phyloP scores from a whole-genome alignment of 441 rosid species.

The Syzygium syzygioides region DNA sequence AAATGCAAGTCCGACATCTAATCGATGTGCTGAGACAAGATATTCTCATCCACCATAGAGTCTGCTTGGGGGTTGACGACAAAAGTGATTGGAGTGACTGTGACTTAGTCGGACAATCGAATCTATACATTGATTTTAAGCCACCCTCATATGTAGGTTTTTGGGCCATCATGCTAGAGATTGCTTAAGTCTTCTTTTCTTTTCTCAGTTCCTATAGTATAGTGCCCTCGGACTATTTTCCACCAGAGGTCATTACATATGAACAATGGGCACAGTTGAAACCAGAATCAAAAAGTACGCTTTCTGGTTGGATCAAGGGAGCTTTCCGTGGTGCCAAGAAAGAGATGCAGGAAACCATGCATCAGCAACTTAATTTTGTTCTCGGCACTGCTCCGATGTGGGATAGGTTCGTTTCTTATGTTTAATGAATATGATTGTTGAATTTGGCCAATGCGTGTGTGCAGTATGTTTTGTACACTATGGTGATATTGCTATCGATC shows the following conservation, averaged over 20 bases:
- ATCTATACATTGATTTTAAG: background rate
- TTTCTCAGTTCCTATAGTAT: slow-evolving; percentile 42
- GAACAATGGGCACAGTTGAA: slow-evolving; percentile 74
- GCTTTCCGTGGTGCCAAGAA: slow-evolving; percentile 69
- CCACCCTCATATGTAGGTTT: background rate
- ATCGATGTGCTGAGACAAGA: background rate
- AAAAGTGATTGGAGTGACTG: background rate
- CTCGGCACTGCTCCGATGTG: slow-evolving; percentile 79
- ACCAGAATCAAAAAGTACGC: slow-evolving; percentile 44
- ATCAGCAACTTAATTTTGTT: slow-evolving; percentile 61
- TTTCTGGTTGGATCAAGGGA: slow-evolving; percentile 85
- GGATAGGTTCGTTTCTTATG: slow-evolving; percentile 54
- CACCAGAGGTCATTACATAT: slow-evolving; percentile 66
- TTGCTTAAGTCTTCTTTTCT: background rate
- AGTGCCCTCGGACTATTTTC: slow-evolving; percentile 28
- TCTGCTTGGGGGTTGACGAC: background rate
- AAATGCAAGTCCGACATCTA: background rate
- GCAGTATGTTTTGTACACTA: background rate
- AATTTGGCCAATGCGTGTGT: background rate
- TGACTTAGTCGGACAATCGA: background rate
- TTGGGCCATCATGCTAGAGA: background rate
- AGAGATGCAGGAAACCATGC: slow-evolving; percentile 78
- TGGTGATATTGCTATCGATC: background rate
- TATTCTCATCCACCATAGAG: background rate
- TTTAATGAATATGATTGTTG: background rate